phyloP scores from a whole-genome alignment of 2,329 filamentous ascomycete species.

The Drechslerella stenobrocha region DNA sequence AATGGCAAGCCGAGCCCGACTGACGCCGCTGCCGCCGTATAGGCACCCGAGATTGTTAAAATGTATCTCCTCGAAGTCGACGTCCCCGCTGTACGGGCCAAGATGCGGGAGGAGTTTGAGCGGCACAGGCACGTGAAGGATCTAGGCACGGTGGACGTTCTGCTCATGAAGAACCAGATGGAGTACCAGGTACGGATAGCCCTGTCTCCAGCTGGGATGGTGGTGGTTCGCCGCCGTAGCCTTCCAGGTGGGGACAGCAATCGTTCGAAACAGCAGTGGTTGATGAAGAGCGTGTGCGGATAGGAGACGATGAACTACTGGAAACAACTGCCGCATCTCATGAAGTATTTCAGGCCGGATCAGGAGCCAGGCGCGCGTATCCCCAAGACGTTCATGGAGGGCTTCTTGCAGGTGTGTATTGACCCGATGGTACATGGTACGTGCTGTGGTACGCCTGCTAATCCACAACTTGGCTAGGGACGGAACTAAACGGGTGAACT shows the following conservation, averaged over 20 bases:
- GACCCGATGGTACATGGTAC: not conserved
- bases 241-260: no score
- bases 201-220: conserved; percentile 70
- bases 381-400: conserved; percentile 87
- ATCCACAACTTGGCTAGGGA: conserved; percentile 40
- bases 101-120: conserved; percentile 96
- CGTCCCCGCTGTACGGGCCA: conserved; percentile 82
- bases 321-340: conserved; percentile 93
- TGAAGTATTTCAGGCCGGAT: conserved; percentile 94
- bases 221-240: no score
- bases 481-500: conserved; percentile 46
- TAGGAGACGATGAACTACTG: conserved; percentile 99
- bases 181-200: conserved; percentile 86
- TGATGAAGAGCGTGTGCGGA: not conserved
- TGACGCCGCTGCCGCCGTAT: conserved; percentile 36
- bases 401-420: conserved; percentile 82
- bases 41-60: conserved; percentile 95
- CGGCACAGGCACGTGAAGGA: conserved; percentile 91
- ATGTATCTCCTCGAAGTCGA: conserved; percentile 95
- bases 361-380: conserved; percentile 74
- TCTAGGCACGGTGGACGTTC: conserved; percentile 80
- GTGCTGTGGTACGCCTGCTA: not conserved
- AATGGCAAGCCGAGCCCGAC: no score
- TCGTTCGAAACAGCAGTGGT: no score
- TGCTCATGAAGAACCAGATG: conserved; percentile 85